Conservation (phyloP, 306 rosid genomes). For the Cucurbita maxima region DNA sequence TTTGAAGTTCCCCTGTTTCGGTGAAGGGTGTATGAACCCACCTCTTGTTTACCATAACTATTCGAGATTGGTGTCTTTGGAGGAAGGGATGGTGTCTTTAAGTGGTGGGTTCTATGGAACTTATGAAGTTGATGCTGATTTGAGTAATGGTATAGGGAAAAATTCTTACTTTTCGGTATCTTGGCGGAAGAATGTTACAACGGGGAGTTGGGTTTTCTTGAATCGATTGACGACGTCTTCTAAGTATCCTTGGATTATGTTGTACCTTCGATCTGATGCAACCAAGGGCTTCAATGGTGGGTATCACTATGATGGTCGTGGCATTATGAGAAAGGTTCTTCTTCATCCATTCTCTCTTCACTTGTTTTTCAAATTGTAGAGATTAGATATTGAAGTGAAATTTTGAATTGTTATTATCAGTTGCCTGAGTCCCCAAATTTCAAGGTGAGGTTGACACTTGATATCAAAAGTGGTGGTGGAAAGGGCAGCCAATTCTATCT, state of each 20-base stretch:
- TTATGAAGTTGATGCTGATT: conserved; percentile 38
- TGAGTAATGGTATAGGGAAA: conserved; percentile 16
- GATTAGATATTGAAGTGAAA: too few relatives aligned
- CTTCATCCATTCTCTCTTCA: not conserved
- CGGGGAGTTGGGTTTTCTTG: conserved; percentile 43
- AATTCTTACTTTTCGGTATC: conserved; percentile 35
- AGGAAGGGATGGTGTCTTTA: conserved; percentile 2
- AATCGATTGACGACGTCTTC: conserved; percentile 26
- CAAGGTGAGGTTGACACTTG: conserved; percentile 28
- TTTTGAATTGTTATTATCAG: conserved; percentile 1
- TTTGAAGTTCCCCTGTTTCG: conserved; percentile 39
- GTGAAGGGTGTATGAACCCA: conserved; percentile 54
- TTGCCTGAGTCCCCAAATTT: conserved; percentile 38
- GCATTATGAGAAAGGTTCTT: conserved; percentile 33
- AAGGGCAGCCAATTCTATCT: conserved; percentile 32
- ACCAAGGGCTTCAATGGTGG: conserved; percentile 36
- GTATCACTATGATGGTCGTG: conserved; percentile 36
- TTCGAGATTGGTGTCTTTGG: conserved; percentile 15
- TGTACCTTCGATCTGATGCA: conserved; percentile 44
- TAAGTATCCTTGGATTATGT: conserved; percentile 48
- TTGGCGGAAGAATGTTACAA: conserved; percentile 29
- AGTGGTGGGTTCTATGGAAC: conserved; percentile 41
- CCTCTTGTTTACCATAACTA: conserved; percentile 38
- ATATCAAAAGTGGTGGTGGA: conserved; percentile 36
- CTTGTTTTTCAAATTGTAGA: not conserved